phyloP scores from a whole-genome alignment of 2,329 filamentous ascomycete genomes.

The Stagonosporopsis rhizophila region DNA sequence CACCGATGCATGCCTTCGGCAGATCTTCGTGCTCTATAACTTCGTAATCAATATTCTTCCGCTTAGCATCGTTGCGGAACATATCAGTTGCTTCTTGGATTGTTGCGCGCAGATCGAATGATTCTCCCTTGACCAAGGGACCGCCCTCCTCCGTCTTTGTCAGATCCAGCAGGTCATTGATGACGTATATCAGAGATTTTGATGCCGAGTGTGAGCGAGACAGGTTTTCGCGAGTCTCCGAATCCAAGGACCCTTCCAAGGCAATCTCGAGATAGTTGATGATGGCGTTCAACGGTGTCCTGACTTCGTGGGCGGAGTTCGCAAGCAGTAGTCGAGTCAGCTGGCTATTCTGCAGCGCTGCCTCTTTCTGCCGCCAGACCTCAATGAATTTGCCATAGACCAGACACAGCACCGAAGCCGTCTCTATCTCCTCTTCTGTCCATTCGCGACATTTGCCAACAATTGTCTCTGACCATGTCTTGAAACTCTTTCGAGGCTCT shows the following conservation, averaged over 20 bases:
- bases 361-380: constrained; percentile 91
- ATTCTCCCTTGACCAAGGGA: constrained; percentile 78
- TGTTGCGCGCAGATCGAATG: constrained; percentile 74
- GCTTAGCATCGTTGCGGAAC: constrained; percentile 74
- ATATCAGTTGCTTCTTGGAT: constrained; percentile 79
- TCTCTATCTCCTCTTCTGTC: constrained; percentile 89
- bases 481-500: constrained; percentile 81
- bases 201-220: constrained; percentile 87
- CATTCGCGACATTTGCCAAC: constrained; percentile 85
- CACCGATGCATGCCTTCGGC: constrained; percentile 75
- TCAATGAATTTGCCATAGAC: constrained; percentile 92
- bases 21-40: constrained; percentile 72
- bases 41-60: constrained; percentile 76
- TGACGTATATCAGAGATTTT: constrained; percentile 91
- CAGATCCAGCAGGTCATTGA: constrained; percentile 87
- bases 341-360: constrained; percentile 80
- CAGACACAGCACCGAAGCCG: constrained; percentile 83
- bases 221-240: constrained; percentile 84
- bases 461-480: constrained; percentile 80
- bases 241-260: constrained; percentile 78
- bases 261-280: constrained; percentile 95
- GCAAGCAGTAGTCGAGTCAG: constrained; percentile 79
- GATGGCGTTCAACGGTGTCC: constrained; percentile 89
- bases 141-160: constrained; percentile 88
- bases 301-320: constrained; percentile 90